Evolutionary conservation across 305 asterid genomes (phyloP), one percentile per base, ranked within the genome.

Genomic region (Galium porrigens): DNA sequence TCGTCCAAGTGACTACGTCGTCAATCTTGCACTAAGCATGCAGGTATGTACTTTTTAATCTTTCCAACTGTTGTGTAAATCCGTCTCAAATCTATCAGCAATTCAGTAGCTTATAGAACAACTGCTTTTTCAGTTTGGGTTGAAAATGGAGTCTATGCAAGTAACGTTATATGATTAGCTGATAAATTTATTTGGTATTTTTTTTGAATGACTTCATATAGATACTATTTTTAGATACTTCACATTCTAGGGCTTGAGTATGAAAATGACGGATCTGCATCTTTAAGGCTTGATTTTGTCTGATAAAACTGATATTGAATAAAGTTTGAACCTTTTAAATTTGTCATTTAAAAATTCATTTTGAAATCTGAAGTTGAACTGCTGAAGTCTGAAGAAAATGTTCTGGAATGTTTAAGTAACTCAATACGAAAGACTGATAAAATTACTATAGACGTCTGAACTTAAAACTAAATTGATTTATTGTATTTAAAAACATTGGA

Each of bases 1-100:
- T 67, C 95, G 82, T 37, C 95, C 99, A 32, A 78, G 83, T 49
- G 81, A 77, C 78, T 92, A 89, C 72, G 96, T 84, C 72, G 89
- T 86, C 64, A 72, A 78, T 75, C 75, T 81, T 73, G 86, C 89
- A 51, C 37, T 65, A 68, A 81, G 85, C 78, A 92, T 89, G 95
- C 80, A 92, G 99, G 99, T 92, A n/a, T n/a, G n/a, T n/a, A n/a
- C n/a, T n/a, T n/a, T n/a, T n/a, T n/a, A n/a, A n/a, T n/a, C n/a
- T n/a, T n/a, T n/a, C n/a, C n/a, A n/a, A n/a, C n/a, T n/a, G n/a
- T n/a, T n/a, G n/a, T n/a, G n/a, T n/a, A n/a, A n/a, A n/a, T n/a
- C n/a, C n/a, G n/a, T n/a, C n/a, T n/a, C n/a, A n/a, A n/a, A n/a
- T n/a, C 48, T 41, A 41, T 14, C 14, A 11, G 48, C n/a, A 41